Percentiles rank a stretch among this genome's conserved stretches.
Conservation (phyloP, 2,329 filamentous ascomycete species). For the Arthroderma sp. region DNA sequence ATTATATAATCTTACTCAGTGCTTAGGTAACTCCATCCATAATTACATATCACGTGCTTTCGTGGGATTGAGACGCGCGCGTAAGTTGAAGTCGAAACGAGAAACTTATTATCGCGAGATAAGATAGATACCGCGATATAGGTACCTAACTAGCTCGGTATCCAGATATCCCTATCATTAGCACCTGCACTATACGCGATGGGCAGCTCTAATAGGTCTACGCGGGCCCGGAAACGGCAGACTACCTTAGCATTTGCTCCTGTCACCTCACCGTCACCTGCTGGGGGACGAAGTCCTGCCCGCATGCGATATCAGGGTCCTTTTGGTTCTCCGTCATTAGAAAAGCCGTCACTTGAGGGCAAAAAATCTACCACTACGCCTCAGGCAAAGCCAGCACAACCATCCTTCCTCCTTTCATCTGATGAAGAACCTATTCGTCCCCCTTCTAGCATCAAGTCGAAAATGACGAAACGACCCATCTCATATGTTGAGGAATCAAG, state of each 20-base stretch:
- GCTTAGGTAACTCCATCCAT: too few relatives aligned
- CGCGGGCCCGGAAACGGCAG: conserved; percentile 19
- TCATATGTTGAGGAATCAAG: neutral
- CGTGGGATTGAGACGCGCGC: neutral
- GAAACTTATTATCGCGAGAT: too few relatives aligned
- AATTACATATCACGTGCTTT: conserved; percentile 1
- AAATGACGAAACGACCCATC: neutral
- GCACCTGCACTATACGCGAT: neutral
- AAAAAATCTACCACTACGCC: neutral
- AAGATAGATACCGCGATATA: too few relatives aligned
- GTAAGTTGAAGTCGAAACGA: neutral
- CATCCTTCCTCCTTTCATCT: conserved; percentile 16
- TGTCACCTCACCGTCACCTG: conserved; percentile 20
- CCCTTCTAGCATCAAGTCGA: neutral
- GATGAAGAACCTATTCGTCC: neutral
- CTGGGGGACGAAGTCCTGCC: conserved; percentile 14
- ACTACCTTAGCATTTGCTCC: conserved; percentile 35
- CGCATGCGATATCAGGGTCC: neutral
- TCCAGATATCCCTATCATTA: neutral
- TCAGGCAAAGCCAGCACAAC: conserved; percentile 11
- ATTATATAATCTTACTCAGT: too few relatives aligned
- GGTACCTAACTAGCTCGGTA: too few relatives aligned
- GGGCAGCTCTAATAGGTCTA: neutral
- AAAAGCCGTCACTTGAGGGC: conserved; percentile 9
- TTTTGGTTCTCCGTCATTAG: neutral